Conservation (phyloP, 371 early-diverging fungal genomes). For the Circinella umbellata region DNA sequence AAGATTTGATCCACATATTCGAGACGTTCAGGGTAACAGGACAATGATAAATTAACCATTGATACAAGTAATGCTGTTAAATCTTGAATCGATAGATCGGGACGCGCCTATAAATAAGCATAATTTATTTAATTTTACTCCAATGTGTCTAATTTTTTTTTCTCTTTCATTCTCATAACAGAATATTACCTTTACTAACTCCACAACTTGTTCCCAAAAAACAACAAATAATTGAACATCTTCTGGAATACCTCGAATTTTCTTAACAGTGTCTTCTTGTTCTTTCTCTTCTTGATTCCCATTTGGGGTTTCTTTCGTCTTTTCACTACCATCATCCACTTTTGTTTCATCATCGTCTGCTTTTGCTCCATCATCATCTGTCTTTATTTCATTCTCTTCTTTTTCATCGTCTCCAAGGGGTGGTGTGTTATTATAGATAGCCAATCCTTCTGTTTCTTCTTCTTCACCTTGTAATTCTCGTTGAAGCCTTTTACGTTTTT, state of each 20-base stretch:
- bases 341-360: constrained; percentile 24
- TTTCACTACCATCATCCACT: constrained; percentile 22
- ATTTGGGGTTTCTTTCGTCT: constrained; percentile 23
- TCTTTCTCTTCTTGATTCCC: constrained; percentile 14
- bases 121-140: neutral
- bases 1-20: constrained; percentile 89
- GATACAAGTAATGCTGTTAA: constrained; percentile 86
- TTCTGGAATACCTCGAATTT: constrained; percentile 77
- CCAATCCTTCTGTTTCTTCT: constrained; percentile 23
- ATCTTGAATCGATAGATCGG: constrained; percentile 90
- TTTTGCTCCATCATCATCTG: constrained; percentile 16
- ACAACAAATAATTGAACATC: constrained; percentile 90
- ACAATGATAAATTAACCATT: constrained; percentile 85
- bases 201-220: constrained; percentile 93
- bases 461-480: constrained; percentile 23
- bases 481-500: constrained; percentile 32
- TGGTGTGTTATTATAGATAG: neutral
- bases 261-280: constrained; percentile 32
- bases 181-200: constrained; percentile 76
- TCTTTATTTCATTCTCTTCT: constrained; percentile 15
- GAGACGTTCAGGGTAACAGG: constrained; percentile 89
- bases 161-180: neutral
- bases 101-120: constrained; percentile 53
- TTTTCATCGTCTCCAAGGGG: constrained; percentile 2
- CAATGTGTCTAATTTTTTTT: no score